These are phyloP conservation scores for Calonectria ilicicola DNA, from an alignment of 2,329 filamentous ascomycete species.

Conservation along the genomic window DNA sequence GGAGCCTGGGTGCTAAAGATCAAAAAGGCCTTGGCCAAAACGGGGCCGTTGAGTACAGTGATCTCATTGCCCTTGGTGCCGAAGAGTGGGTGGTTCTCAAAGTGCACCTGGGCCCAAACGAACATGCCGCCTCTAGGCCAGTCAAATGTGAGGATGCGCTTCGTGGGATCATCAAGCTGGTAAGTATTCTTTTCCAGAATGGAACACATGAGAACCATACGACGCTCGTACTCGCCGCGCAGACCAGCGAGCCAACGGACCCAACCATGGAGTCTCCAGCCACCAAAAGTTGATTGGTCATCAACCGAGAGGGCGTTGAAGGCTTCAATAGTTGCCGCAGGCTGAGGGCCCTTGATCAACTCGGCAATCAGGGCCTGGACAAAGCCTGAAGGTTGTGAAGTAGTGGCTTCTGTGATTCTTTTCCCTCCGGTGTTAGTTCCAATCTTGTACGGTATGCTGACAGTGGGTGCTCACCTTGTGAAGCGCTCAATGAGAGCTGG, in stretches of 20 bases:
- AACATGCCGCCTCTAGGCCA: constrained; percentile 95
- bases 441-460: neutral
- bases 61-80: constrained; percentile 45
- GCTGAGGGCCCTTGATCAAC: constrained; percentile 77
- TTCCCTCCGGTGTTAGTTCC: constrained; percentile 15
- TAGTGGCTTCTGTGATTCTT: constrained; percentile 81
- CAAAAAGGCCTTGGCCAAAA: constrained; percentile 76
- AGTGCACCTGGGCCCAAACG: constrained; percentile 81
- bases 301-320: constrained; percentile 58
- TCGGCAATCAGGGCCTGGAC: constrained; percentile 86
- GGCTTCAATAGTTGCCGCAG: constrained; percentile 56
- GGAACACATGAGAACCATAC: constrained; percentile 84
- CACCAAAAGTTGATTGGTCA: constrained; percentile 60
- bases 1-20: constrained; percentile 77
- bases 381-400: constrained; percentile 89
- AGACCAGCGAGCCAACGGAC: constrained; percentile 91
- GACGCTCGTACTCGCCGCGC: constrained; percentile 83
- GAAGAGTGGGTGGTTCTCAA: constrained; percentile 79
- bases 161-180: constrained; percentile 76
- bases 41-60: constrained; percentile 62
- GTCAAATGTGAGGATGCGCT: constrained; percentile 78
- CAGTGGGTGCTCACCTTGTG: constrained; percentile 44
- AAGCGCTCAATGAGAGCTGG: constrained; percentile 82
- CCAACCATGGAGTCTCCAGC: constrained; percentile 89
- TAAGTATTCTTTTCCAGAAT: constrained; percentile 77